phyloP scores from a whole-genome alignment of 768 basidiomycete species.

The Lepiota venenata region DNA sequence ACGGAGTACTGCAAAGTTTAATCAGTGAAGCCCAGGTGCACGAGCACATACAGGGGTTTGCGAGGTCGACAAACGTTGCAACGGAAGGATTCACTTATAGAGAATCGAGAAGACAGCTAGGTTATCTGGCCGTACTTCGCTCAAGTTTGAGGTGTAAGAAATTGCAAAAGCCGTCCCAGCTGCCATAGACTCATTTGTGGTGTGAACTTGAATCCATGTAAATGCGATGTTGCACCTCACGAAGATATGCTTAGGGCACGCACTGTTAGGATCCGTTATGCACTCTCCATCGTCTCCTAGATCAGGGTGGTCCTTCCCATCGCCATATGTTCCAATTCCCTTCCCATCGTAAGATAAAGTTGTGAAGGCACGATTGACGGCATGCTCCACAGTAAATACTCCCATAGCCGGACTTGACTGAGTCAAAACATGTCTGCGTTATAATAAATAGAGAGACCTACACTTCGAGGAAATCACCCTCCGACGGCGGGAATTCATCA shows the following conservation, averaged over 20 bases:
- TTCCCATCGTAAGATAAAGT: slow-evolving; percentile 27
- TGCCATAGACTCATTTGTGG: slow-evolving; percentile 42
- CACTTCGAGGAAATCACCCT: slow-evolving; percentile 42
- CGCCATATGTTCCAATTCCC: slow-evolving; percentile 22
- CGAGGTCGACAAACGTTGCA: background rate
- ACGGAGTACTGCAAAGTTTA: slow-evolving; percentile 32
- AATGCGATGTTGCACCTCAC: background rate
- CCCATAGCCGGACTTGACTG: background rate
- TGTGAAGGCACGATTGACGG: slow-evolving; percentile 40
- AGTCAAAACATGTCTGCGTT: no score
- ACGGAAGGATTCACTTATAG: slow-evolving; percentile 27
- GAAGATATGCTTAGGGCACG: slow-evolving; percentile 6
- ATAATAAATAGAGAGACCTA: slow-evolving; percentile 16
- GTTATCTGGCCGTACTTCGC: slow-evolving; percentile 36
- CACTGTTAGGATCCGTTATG: slow-evolving; percentile 34
- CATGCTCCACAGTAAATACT: slow-evolving; percentile 38
- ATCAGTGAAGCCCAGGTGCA: no score
- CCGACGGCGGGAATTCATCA: slow-evolving; percentile 41
- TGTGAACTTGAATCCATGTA: slow-evolving; percentile 30
- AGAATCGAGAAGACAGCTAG: slow-evolving; percentile 41
- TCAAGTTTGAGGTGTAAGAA: slow-evolving; percentile 38
- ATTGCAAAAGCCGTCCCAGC: slow-evolving; percentile 45
- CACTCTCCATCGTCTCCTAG: slow-evolving; percentile 29
- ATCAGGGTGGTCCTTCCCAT: slow-evolving; percentile 33
- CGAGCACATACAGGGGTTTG: no score